These are phyloP conservation scores for Exophiala calicioides DNA, from an alignment of 2,329 filamentous ascomycete species.

Conservation along the genomic window DNA sequence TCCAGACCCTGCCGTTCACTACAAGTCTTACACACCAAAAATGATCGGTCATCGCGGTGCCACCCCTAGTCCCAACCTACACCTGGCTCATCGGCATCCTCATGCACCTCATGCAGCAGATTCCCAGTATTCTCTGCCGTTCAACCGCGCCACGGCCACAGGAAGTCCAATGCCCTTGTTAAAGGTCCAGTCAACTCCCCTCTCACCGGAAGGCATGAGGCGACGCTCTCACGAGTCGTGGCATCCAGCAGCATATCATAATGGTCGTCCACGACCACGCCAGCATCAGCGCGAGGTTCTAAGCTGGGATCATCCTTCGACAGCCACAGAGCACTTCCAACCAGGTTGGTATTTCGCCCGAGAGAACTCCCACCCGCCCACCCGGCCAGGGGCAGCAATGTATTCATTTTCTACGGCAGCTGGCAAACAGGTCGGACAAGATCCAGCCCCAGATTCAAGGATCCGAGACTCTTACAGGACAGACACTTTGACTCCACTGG, in stretches of 20 bases:
- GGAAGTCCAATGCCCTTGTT: constrained; percentile 31
- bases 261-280: constrained; percentile 2
- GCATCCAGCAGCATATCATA: constrained; percentile 1
- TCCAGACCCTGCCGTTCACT: constrained; percentile 27
- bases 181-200: constrained; percentile 18
- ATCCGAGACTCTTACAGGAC: constrained; percentile 33
- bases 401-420: constrained; percentile 33
- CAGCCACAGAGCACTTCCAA: constrained; percentile 27
- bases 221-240: constrained; percentile 13
- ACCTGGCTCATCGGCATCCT: neutral
- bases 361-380: constrained; percentile 8
- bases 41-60: neutral
- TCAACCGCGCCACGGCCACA: constrained; percentile 27
- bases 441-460: constrained; percentile 29
- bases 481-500: constrained; percentile 31
- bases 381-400: constrained; percentile 9
- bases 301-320: constrained; percentile 2
- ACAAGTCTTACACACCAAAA: constrained; percentile 2
- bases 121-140: constrained; percentile 11
- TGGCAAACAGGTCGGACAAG: constrained; percentile 26
- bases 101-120: neutral
- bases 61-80: constrained; percentile 2
- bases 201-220: constrained; percentile 5
- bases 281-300: constrained; percentile 7
- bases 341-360: constrained; percentile 31